Evolutionary conservation across 495 filamentous ascomycete genomes (phyloP).

Genomic region (Beverwykella pulmonaria): DNA sequence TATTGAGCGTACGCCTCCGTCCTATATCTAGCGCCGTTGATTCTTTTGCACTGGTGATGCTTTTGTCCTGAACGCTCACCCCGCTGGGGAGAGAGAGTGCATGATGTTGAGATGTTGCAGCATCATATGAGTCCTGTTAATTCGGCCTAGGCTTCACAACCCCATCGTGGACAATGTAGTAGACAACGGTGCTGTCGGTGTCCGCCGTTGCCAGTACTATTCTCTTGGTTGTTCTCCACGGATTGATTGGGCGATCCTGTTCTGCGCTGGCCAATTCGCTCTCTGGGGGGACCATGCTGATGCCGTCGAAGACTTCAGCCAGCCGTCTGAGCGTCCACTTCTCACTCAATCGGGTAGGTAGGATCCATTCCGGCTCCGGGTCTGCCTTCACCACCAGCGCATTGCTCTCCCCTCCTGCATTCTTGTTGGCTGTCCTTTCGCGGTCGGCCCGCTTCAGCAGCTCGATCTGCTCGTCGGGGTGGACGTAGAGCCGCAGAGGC

Average conservation of each 20-base stretch:
- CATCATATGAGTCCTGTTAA: constrained; percentile 45
- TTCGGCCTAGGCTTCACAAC: constrained; percentile 96
- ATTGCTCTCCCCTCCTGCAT: constrained; percentile 44
- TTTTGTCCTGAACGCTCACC: background rate
- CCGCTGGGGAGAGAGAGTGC: background rate
- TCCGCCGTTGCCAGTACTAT: constrained; percentile 79
- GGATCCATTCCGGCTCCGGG: constrained; percentile 70
- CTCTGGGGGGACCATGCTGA: constrained; percentile 56
- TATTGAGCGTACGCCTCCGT: too few relatives aligned
- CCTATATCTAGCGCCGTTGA: too few relatives aligned
- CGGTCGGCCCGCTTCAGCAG: constrained; percentile 53
- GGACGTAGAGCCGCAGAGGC: constrained; percentile 80
- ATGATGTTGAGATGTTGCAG: background rate
- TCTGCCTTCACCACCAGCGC: constrained; percentile 57
- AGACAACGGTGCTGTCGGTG: constrained; percentile 90
- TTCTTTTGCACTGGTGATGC: constrained; percentile 37
- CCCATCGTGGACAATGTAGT: constrained; percentile 94
- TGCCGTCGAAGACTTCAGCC: constrained; percentile 76
- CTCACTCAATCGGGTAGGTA: constrained; percentile 81
- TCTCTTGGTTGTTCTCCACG: constrained; percentile 59
- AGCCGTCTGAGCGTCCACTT: constrained; percentile 77
- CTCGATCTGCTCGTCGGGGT: constrained; percentile 89
- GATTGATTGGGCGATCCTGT: constrained; percentile 42
- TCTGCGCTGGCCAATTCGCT: constrained; percentile 41
- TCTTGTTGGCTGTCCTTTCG: constrained; percentile 22